phyloP scores from a whole-genome alignment of 31 red algal genomes.

The Odonthalia washingtoniensis region DNA sequence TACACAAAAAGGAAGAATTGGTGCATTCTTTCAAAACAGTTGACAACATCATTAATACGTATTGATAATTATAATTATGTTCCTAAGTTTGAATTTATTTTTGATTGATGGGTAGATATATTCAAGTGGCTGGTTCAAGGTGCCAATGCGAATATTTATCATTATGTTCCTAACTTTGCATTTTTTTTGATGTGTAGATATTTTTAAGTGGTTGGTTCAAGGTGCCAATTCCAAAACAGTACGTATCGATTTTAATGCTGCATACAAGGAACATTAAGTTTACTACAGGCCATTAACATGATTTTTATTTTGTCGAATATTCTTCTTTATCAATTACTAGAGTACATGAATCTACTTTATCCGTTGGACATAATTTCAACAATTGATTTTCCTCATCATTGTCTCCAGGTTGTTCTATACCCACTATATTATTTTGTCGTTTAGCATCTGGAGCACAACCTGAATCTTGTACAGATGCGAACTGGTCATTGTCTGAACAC shows the following conservation, averaged over 20 bases:
- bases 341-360: conserved; percentile 54
- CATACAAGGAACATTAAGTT: conserved; percentile 55
- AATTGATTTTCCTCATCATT: too few relatives aligned
- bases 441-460: too few relatives aligned
- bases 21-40: conserved; percentile 71
- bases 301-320: conserved; percentile 65
- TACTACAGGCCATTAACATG: too few relatives aligned
- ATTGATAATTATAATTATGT: conserved; percentile 66
- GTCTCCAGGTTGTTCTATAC: too few relatives aligned
- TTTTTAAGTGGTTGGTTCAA: conserved; percentile 51
- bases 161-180: conserved; percentile 64
- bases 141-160: too few relatives aligned
- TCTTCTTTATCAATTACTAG: conserved; percentile 70
- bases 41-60: conserved; percentile 53
- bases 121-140: too few relatives aligned
- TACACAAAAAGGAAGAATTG: conserved; percentile 66
- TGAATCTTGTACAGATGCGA: too few relatives aligned
- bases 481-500: too few relatives aligned
- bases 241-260: conserved; percentile 67
- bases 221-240: conserved; percentile 48
- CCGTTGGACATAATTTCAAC: conserved; percentile 67
- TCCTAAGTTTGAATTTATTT: too few relatives aligned
- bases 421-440: too few relatives aligned
- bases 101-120: too few relatives aligned
- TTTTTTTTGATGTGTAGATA: conserved; percentile 68